phyloP scores from a whole-genome alignment of 2,329 filamentous ascomycete genomes.

The Blastomyces silverae region DNA sequence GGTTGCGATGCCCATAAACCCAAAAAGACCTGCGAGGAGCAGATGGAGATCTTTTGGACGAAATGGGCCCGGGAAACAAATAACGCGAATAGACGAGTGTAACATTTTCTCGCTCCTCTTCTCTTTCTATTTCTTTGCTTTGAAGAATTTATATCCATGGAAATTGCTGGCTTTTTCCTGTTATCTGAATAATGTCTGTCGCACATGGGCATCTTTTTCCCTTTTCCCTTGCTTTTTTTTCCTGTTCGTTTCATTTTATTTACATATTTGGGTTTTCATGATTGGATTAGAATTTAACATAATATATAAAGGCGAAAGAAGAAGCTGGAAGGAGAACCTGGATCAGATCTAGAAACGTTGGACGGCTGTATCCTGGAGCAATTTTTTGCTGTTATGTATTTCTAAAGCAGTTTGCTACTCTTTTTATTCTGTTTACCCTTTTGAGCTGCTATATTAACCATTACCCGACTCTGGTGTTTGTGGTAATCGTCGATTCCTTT shows the following conservation, averaged over 20 bases:
- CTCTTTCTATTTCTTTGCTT: not conserved
- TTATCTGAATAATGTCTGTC: no score
- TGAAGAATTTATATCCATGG: not conserved
- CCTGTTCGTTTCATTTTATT: not conserved
- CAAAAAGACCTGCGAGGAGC: slow-evolving; percentile 61
- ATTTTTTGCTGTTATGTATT: not conserved
- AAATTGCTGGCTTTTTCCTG: not conserved
- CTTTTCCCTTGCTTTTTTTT: not conserved
- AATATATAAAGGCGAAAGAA: not conserved
- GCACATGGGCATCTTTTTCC: not conserved
- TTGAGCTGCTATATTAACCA: not conserved
- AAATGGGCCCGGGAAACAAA: slow-evolving; percentile 36
- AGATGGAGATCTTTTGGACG: slow-evolving; percentile 54
- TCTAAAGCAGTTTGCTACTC: not conserved
- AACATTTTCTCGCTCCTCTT: not conserved
- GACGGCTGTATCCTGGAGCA: not conserved
- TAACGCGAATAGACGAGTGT: slow-evolving; percentile 10
- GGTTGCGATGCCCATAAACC: slow-evolving; percentile 55
- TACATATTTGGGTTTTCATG: not conserved
- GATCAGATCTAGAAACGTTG: not conserved
- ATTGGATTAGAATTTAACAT: not conserved
- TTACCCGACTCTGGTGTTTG: not conserved
- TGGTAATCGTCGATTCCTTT: not conserved
- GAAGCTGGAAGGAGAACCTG: not conserved
- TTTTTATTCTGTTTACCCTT: not conserved